Percentiles rank a stretch among this genome's conserved stretches.
phyloP scores from a whole-genome alignment of 1,284 basidiomycete genomes.

The Cryptococcus amylolentus region DNA sequence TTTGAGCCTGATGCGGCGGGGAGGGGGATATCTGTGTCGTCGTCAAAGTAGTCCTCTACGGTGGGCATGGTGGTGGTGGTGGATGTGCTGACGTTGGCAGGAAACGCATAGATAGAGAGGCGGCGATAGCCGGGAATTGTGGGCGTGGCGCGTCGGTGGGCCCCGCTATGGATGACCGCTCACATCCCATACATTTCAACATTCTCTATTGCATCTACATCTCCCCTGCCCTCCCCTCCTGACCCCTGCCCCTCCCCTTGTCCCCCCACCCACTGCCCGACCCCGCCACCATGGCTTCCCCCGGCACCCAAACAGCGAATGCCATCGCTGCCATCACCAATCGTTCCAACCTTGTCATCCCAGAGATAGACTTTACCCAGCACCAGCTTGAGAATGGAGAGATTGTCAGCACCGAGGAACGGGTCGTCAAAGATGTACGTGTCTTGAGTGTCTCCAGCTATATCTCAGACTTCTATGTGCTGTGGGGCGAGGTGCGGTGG shows the following conservation, averaged over 20 bases:
- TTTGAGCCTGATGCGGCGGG: constrained; percentile 50
- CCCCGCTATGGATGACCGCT: neutral
- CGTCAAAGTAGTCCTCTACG: constrained; percentile 63
- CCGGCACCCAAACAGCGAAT: constrained; percentile 42
- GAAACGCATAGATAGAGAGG: neutral
- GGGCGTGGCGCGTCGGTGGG: constrained; percentile 10
- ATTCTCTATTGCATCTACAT: neutral
- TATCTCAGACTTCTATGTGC: neutral
- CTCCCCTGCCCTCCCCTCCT: neutral
- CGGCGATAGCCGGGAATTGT: constrained; percentile 6
- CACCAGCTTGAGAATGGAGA: constrained; percentile 85
- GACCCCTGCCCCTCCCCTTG: neutral
- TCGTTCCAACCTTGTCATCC: constrained; percentile 53
- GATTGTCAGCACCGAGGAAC: constrained; percentile 61
- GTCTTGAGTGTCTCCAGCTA: neutral
- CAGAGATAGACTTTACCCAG: constrained; percentile 80
- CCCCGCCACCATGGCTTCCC: constrained; percentile 33
- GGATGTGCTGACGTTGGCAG: neutral
- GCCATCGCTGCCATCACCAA: constrained; percentile 46
- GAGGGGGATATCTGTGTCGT: constrained; percentile 71
- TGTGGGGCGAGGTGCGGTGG: neutral
- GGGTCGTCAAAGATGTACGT: constrained; percentile 52
- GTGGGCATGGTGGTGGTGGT: constrained; percentile 38
- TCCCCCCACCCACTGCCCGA: constrained; percentile 3
- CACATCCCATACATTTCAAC: neutral